These are phyloP conservation scores for Euphorbia pulcherrima DNA, from an alignment of 345 rosid species.

Conservation along the genomic window DNA sequence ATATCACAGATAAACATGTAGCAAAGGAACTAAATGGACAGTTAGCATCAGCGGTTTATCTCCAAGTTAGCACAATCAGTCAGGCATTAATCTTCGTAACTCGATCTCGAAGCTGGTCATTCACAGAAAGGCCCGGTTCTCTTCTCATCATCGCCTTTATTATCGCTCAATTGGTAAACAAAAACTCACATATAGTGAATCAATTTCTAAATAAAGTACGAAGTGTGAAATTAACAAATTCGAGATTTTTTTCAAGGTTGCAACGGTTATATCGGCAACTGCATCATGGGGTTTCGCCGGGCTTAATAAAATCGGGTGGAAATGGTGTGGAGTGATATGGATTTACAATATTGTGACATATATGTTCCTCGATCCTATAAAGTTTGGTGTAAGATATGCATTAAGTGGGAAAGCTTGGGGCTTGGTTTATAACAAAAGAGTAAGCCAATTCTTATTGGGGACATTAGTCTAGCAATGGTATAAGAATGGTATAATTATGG, in stretches of 20 bases:
- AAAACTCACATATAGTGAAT: not conserved
- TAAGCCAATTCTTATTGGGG: constrained; percentile 21
- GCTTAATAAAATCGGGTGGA: constrained; percentile 66
- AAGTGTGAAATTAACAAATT: no score
- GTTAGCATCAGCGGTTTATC: constrained; percentile 59
- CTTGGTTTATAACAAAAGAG: constrained; percentile 60
- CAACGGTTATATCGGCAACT: constrained; percentile 55
- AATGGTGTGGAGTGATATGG: constrained; percentile 78
- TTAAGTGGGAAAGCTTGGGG: constrained; percentile 76
- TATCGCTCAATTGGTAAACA: constrained; percentile 52
- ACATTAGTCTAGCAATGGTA: no score
- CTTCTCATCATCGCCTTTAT: constrained; percentile 73
- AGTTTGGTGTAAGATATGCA: constrained; percentile 65
- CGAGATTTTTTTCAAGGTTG: constrained; percentile 47
- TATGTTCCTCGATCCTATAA: constrained; percentile 79
- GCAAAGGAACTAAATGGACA: constrained; percentile 27
- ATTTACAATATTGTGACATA: constrained; percentile 59
- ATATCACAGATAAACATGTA: constrained; percentile 20
- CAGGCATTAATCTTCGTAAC: constrained; percentile 86
- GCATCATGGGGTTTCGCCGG: constrained; percentile 62
- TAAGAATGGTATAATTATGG: not conserved
- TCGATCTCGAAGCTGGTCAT: constrained; percentile 64
- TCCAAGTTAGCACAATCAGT: constrained; percentile 75
- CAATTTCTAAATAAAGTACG: no score
- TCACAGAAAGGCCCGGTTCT: constrained; percentile 51